These are phyloP conservation scores for Trichoderma lentiforme DNA, from an alignment of 2,329 filamentous ascomycete species.

Conservation along the genomic window DNA sequence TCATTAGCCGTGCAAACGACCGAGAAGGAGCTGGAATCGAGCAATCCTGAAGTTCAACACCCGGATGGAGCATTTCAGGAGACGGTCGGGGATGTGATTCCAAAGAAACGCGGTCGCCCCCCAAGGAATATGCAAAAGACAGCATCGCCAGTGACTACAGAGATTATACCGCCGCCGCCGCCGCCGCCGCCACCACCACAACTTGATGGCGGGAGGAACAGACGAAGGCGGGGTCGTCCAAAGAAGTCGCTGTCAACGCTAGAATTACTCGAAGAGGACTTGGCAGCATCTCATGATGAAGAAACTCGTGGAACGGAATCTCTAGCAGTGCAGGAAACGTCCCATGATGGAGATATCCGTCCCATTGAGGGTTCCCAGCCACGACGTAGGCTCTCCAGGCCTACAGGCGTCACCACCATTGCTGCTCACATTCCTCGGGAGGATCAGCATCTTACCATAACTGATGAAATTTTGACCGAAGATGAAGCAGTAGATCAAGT, in stretches of 20 bases:
- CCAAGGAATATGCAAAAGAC: slow-evolving; percentile 27
- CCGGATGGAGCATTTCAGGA: neutral
- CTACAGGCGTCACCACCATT: slow-evolving; percentile 28
- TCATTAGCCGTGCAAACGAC: slow-evolving; percentile 22
- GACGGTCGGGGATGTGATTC: neutral
- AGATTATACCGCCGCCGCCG: neutral
- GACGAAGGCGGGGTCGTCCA: slow-evolving; percentile 30
- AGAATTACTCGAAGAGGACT: neutral
- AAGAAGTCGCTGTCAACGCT: slow-evolving; percentile 23
- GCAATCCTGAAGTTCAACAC: neutral
- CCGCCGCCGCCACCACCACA: neutral
- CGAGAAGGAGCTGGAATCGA: neutral
- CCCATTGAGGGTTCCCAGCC: slow-evolving; percentile 12
- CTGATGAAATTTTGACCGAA: neutral
- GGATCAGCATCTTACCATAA: neutral
- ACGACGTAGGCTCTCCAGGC: slow-evolving; percentile 25
- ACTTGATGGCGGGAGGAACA: slow-evolving; percentile 9
- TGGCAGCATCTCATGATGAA: neutral
- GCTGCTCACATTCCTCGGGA: slow-evolving; percentile 19
- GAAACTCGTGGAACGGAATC: slow-evolving; percentile 20
- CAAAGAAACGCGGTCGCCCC: slow-evolving; percentile 31
- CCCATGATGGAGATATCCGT: neutral
- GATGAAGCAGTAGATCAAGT: neutral
- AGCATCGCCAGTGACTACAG: slow-evolving; percentile 3
- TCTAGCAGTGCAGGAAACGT: slow-evolving; percentile 22